phyloP scores from a whole-genome alignment of 176 grass and related monocot species.

The Guadua angustifolia region DNA sequence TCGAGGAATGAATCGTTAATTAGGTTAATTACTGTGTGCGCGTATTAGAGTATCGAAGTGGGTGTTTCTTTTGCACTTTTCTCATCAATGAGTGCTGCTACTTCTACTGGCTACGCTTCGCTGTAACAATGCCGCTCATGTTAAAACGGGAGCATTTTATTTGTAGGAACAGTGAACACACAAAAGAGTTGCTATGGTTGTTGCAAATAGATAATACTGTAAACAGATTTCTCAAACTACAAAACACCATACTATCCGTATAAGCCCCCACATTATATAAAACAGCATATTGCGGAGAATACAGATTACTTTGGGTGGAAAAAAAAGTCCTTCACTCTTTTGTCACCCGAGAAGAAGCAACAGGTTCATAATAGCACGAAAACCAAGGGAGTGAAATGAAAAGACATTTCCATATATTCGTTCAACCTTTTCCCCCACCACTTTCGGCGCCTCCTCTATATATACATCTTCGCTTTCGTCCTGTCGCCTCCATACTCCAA shows the following conservation, averaged over 20 bases:
- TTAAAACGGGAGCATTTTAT: background rate
- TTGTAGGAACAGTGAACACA: background rate
- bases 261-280: too few relatives aligned
- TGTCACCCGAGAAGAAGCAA: too few relatives aligned
- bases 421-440: background rate
- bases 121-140: too few relatives aligned
- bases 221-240: too few relatives aligned
- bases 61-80: background rate
- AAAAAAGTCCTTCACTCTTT: too few relatives aligned
- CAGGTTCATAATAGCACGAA: background rate
- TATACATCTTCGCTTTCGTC: background rate
- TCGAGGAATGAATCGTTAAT: background rate
- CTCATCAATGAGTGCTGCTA: background rate
- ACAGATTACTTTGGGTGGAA: too few relatives aligned
- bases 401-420: background rate
- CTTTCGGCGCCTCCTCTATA: conserved; percentile 38
- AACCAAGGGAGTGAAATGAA: background rate
- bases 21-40: background rate
- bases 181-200: background rate
- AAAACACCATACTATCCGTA: too few relatives aligned
- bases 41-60: background rate
- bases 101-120: background rate
- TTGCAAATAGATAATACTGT: background rate
- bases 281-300: too few relatives aligned
- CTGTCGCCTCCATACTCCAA: conserved; percentile 22